A percentile compares a stretch with the other conserved stretches of the same genome.
These are phyloP conservation scores for Diaporthe helianthi DNA, from an alignment of 2,329 filamentous ascomycete species.

Conservation along the genomic window DNA sequence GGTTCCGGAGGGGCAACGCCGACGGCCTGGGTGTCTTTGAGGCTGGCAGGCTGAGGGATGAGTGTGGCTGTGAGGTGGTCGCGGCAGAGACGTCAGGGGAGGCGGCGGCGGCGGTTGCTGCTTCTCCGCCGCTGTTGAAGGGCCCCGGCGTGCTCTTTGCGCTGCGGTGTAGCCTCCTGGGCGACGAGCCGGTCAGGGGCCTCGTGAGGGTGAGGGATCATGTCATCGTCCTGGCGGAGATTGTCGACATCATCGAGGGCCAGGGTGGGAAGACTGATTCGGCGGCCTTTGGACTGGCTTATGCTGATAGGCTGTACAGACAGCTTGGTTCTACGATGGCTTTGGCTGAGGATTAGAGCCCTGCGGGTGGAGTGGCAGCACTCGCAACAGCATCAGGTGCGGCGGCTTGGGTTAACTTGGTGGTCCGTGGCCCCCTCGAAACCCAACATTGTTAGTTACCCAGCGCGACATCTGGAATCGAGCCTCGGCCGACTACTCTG, in stretches of 20 bases:
- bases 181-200: conserved; percentile 48
- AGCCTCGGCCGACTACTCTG: background rate
- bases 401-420: background rate
- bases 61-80: conserved; percentile 38
- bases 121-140: conserved; percentile 54
- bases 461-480: background rate
- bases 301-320: conserved; percentile 58
- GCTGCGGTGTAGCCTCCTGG: conserved; percentile 51
- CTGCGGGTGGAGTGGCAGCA: background rate
- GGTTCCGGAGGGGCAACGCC: conserved; percentile 58
- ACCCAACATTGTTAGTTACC: background rate
- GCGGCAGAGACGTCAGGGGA: conserved; percentile 34
- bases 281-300: conserved; percentile 54
- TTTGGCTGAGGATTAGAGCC: conserved; percentile 27
- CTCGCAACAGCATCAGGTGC: background rate
- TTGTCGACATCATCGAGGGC: conserved; percentile 52
- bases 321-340: conserved; percentile 48
- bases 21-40: conserved; percentile 47
- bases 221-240: conserved; percentile 60
- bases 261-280: conserved; percentile 33
- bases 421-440: background rate
- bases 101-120: conserved; percentile 39
- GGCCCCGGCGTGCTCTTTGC: conserved; percentile 61
- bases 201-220: conserved; percentile 58
- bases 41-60: conserved; percentile 40